Conservation (phyloP, 257 asterid species). For the Linderniella brevidens region DNA sequence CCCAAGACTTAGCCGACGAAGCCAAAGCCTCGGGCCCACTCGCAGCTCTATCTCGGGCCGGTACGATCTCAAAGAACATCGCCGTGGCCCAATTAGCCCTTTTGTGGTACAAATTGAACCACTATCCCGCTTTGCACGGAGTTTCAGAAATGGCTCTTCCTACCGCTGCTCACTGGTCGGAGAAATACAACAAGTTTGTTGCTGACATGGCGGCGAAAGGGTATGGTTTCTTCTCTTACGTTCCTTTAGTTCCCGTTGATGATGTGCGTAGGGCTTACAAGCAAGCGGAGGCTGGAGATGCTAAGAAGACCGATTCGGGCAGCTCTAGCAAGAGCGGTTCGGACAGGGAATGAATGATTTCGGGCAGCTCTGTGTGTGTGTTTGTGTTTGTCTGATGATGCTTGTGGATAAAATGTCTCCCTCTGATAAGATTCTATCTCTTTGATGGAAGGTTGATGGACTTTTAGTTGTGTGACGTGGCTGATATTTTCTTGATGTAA, state of each 20-base stretch:
- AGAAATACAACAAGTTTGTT: conserved; percentile 34
- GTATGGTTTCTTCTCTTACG: conserved; percentile 22
- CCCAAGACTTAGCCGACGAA: conserved; percentile 28
- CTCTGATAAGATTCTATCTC: too few species aligned
- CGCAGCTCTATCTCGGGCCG: conserved; percentile 31
- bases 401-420: too few species aligned
- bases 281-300: conserved; percentile 35
- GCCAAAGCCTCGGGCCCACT: conserved; percentile 35
- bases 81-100: conserved; percentile 23
- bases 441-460: too few species aligned
- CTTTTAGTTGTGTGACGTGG: too few species aligned
- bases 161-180: conserved; percentile 32
- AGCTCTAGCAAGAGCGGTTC: conserved; percentile 23
- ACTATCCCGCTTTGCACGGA: conserved; percentile 27
- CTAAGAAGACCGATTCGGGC: conserved; percentile 23
- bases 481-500: too few species aligned
- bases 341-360: conserved; percentile 17
- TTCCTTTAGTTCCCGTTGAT: conserved; percentile 51
- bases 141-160: conserved; percentile 27
- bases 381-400: neutral
- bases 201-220: conserved; percentile 33
- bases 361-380: conserved; percentile 7
- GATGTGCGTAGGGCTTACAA: conserved; percentile 44
- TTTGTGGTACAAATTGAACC: conserved; percentile 25
- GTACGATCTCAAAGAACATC: conserved; percentile 22